Evolutionary conservation across 2,329 filamentous ascomycete species (phyloP).

Genomic region (Oidium heveae): DNA sequence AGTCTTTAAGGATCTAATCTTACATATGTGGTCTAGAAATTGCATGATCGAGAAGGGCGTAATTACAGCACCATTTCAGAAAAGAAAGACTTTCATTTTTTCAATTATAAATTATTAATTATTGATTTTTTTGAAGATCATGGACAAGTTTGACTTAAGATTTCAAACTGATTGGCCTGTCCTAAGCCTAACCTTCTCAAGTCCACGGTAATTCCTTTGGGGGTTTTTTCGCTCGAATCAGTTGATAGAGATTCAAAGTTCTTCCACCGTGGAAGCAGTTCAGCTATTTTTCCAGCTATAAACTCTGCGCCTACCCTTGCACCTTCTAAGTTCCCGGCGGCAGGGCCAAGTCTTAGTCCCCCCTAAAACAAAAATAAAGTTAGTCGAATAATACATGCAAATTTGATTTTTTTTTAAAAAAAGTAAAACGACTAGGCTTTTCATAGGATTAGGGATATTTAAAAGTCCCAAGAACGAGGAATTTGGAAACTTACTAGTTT

Average conservation of each 20-base stretch:
- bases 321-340: constrained; percentile 48
- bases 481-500: constrained; percentile 18
- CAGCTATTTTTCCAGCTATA: constrained; percentile 13
- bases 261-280: constrained; percentile 2
- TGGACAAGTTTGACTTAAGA: neutral
- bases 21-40: neutral
- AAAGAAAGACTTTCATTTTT: neutral
- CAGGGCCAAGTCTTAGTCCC: constrained; percentile 42
- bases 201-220: constrained; percentile 4
- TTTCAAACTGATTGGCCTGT: constrained; percentile 8
- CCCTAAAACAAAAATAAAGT: constrained; percentile 15
- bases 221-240: neutral
- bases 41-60: neutral
- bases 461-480: neutral
- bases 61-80: neutral
- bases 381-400: neutral
- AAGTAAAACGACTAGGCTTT: neutral
- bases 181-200: constrained; percentile 8
- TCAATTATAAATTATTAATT: neutral
- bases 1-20: neutral
- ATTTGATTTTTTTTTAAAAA: too few species aligned
- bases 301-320: constrained; percentile 49
- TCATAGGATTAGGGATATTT: neutral
- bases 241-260: neutral
- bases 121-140: neutral